Conservation (phyloP, 768 basidiomycete genomes). For the Mycena rosella region DNA sequence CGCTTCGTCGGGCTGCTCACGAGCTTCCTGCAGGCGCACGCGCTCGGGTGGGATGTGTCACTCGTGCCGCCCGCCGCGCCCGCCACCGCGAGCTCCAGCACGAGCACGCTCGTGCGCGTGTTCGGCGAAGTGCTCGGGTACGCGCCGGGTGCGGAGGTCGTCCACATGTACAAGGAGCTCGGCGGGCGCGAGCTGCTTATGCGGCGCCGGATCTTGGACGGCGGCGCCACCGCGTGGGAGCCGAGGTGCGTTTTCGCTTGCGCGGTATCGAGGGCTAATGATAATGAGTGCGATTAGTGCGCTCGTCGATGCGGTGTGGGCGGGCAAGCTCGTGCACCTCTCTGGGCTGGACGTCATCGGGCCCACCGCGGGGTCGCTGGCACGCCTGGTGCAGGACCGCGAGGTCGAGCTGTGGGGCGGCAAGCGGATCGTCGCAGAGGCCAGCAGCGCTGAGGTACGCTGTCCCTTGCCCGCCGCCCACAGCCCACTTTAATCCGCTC, state of each 20-base stretch:
- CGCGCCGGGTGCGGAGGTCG: slow-evolving; percentile 55
- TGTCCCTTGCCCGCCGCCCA: no score
- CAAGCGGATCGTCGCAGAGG: slow-evolving; percentile 67
- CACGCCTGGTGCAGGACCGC: slow-evolving; percentile 70
- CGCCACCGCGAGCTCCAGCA: slow-evolving; percentile 71
- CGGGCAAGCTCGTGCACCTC: slow-evolving; percentile 68
- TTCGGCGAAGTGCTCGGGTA: slow-evolving; percentile 73
- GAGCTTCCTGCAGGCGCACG: slow-evolving; percentile 71
- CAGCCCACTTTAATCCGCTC: background rate
- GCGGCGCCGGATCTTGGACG: slow-evolving; percentile 68
- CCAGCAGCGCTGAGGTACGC: slow-evolving; percentile 59
- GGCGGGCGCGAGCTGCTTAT: slow-evolving; percentile 76
- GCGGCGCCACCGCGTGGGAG: slow-evolving; percentile 70
- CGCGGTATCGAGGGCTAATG: background rate
- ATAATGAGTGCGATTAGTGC: slow-evolving; percentile 48
- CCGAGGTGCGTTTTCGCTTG: slow-evolving; percentile 62
- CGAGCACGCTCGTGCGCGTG: slow-evolving; percentile 67
- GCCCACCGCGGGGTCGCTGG: slow-evolving; percentile 72
- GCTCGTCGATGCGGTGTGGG: slow-evolving; percentile 70
- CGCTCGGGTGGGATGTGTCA: slow-evolving; percentile 75
- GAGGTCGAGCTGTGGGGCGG: slow-evolving; percentile 76
- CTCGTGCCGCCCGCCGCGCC: slow-evolving; percentile 68
- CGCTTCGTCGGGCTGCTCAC: slow-evolving; percentile 72
- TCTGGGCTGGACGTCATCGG: slow-evolving; percentile 76
- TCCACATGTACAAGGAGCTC: slow-evolving; percentile 78